Base-by-base conservation (phyloP, 2,329 filamentous ascomycete species). In the Colletotrichum sp. region DNA sequence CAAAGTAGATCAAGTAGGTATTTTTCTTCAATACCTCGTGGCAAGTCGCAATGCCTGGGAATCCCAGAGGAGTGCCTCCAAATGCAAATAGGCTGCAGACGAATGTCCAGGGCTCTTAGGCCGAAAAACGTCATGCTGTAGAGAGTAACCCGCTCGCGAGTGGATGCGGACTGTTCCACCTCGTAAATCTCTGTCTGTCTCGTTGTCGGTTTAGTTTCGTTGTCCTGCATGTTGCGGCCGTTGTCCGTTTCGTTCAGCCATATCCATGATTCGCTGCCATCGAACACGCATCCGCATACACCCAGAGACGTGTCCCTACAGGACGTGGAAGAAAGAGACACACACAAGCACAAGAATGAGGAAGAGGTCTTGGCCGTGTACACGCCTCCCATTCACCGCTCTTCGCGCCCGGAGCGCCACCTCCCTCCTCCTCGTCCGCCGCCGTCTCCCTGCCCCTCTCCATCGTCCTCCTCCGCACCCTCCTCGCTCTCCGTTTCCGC, bases 21-120 rank as follows among this genome's bases (percentile, higher is more conserved):
- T 21, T 52, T 49, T 66, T 75, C 52, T 72, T 75, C 68, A 67
- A 30, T 9, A 32, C 68, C 68, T 75, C 72, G 72, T 67, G 71
- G 71, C 39, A 36, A 69, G 65, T 28, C 18, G 62, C 24, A 63
- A 62, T 16, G 26, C 18, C 57, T 21, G 34, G 32, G 24, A 60
- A 30, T 49, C 55, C 67, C 52, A 68, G 32, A 59, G 26, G 16
- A 21, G 57, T 16, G 24, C 30, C n/a, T 49, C 55, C 24, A 52
- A 52, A 21, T 52, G 44, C 32, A 24, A 69, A 44, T n/a, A 36
- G 34, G 18, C 26, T 30, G 63, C 63, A 66, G 63, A 52, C 26
- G 16, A 65, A 24, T 28, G 32, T 49, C 16, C 21, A 24, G 63
- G 55, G 18, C 57, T 26, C 34, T 66, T 36, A 63, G 24, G 28